Base-by-base conservation (phyloP, 106 monocot genomes). In the Acorus gramineus region DNA sequence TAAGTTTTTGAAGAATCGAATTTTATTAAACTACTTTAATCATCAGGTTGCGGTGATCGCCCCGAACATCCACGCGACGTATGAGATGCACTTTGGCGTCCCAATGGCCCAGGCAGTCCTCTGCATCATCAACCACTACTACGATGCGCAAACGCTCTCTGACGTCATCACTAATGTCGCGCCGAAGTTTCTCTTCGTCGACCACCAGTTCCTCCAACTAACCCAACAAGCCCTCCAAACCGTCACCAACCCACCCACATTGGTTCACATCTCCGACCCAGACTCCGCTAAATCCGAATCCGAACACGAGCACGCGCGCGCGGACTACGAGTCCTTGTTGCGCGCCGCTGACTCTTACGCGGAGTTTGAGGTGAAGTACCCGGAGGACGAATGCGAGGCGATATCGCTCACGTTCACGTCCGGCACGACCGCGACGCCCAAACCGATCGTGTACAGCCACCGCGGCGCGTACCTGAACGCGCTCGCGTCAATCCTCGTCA, bases 381-480 rank as follows among this genome's bases (percentile, higher is more conserved):
- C 78, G 11, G 2, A 54, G 8, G 73, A 79, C 55, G 78, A 79
- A 56, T 64, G 63, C 8, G 73, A 79, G 55, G 52, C 73, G 0
- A 79, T 79, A 46, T 68, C 78, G 3, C 42, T 79, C 3, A 74
- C 64, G 47, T 79, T 73, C 61, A 79, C 78, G 6, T 79, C 78
- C 3, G 78, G 78, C n/a, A 79, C 78, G 3, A 79, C 78, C 2
- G 66, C 69, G n/a, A 69, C 56, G 8, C 73, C 78, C 6, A 79
- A 79, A 51, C 73, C 73, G 4, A 73, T 79, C 8, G 63, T 78
- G 6, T 67, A 66, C 49, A 71, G 72, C 61, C 77, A 77, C 61
- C 56, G 77, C 10, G 78, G 78, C 4, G 78, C 78, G 3, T 78
- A 68, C 45, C 43, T 78, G 6, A 78, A 62, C 47, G 44, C 72